A percentile compares a stretch with the other conserved stretches of the same genome.
These are phyloP conservation scores for Fusarium irregulare DNA, from an alignment of 2,329 filamentous ascomycete genomes.

Conservation along the genomic window DNA sequence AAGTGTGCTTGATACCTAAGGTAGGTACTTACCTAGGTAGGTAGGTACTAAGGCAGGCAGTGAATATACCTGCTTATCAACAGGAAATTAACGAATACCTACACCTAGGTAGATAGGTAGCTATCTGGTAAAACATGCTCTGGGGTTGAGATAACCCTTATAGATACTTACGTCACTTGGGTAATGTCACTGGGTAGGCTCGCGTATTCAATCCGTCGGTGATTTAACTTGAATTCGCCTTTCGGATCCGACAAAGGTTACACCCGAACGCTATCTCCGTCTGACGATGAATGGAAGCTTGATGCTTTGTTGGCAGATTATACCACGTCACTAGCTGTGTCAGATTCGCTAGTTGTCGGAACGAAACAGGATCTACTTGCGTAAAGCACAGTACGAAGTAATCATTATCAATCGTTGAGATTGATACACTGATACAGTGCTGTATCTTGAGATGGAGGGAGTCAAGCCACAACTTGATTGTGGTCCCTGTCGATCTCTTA, in stretches of 20 bases:
- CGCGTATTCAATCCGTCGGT: not conserved
- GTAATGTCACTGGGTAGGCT: not conserved
- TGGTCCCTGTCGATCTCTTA: constrained; percentile 26
- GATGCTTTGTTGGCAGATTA: constrained; percentile 10
- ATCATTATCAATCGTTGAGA: not conserved
- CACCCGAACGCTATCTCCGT: constrained; percentile 11
- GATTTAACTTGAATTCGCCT: not conserved
- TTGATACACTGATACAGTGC: not conserved
- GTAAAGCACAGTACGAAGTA: constrained; percentile 3
- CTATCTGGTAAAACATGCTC: not conserved
- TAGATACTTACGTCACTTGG: not conserved
- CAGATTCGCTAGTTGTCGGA: not conserved
- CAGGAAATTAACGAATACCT: not conserved
- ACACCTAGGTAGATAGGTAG: too few relatives aligned
- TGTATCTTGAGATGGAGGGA: not conserved
- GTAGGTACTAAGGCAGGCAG: too few relatives aligned
- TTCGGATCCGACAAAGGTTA: constrained; percentile 16
- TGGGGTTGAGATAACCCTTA: not conserved
- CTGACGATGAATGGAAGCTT: not conserved
- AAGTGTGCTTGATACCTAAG: not conserved
- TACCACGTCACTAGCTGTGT: constrained; percentile 1
- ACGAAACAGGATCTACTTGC: not conserved
- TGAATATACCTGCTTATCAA: not conserved
- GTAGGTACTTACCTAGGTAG: too few relatives aligned
- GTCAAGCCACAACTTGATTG: constrained; percentile 28